These are phyloP conservation scores for Neonectria punicea DNA, from an alignment of 2,329 filamentous ascomycete genomes.

Conservation along the genomic window DNA sequence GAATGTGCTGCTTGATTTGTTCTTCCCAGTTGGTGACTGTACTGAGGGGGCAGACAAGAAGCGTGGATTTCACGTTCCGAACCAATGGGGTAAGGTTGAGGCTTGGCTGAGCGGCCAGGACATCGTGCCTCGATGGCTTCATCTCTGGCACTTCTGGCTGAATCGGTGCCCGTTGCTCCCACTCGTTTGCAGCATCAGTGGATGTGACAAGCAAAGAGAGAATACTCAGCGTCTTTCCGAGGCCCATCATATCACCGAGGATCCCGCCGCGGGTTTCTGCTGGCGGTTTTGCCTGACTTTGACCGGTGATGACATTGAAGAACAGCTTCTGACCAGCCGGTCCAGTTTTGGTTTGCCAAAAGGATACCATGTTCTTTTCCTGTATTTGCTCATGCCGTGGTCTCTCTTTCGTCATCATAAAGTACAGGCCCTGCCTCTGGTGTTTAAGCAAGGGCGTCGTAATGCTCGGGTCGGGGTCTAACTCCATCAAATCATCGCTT, in stretches of 20 bases:
- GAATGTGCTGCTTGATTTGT: conserved; percentile 86
- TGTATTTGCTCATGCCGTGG: conserved; percentile 66
- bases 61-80: conserved; percentile 79
- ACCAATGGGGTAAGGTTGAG: conserved; percentile 63
- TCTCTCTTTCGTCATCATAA: conserved; percentile 84
- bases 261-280: conserved; percentile 78
- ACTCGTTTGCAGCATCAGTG: conserved; percentile 69
- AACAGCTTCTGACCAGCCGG: conserved; percentile 68
- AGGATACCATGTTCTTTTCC: conserved; percentile 73
- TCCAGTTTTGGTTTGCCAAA: conserved; percentile 76
- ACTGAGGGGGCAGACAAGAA: conserved; percentile 89
- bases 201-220: conserved; percentile 80
- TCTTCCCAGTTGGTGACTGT: conserved; percentile 95
- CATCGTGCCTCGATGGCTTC: conserved; percentile 48
- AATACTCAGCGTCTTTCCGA: conserved; percentile 89
- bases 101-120: conserved; percentile 49
- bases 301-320: conserved; percentile 86
- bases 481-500: conserved; percentile 78
- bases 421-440: conserved; percentile 90
- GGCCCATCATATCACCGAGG: conserved; percentile 86
- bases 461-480: conserved; percentile 71
- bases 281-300: conserved; percentile 68
- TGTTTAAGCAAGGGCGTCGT: conserved; percentile 79
- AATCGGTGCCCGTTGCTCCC: conserved; percentile 64
- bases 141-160: conserved; percentile 58